These are phyloP conservation scores for Ceratobasidium sp. DNA, from an alignment of 1,284 basidiomycete species.

Conservation along the genomic window DNA sequence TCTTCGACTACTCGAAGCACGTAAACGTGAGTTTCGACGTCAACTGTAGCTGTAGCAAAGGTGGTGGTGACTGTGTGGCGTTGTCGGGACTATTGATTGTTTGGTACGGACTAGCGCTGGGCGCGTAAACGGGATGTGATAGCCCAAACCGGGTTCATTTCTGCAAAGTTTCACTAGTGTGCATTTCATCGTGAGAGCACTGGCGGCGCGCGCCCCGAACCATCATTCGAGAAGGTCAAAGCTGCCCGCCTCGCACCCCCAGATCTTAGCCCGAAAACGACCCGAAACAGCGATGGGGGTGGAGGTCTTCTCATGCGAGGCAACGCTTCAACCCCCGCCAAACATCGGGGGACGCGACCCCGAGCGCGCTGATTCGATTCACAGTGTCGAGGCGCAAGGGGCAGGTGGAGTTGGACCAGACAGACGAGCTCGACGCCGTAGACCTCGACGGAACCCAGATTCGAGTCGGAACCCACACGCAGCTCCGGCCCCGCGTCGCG, in stretches of 20 bases:
- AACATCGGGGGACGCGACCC: constrained; percentile 30
- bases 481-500: neutral
- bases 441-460: constrained; percentile 9
- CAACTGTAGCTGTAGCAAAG: no score
- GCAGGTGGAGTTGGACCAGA: constrained; percentile 16
- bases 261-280: constrained; percentile 32
- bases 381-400: constrained; percentile 5
- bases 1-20: no score
- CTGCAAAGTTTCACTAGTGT: no score
- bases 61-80: no score
- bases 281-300: constrained; percentile 27
- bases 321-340: constrained; percentile 32
- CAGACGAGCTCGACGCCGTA: constrained; percentile 18
- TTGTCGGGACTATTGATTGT: no score
- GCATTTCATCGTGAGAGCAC: constrained; percentile 7
- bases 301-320: constrained; percentile 27
- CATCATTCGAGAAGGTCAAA: constrained; percentile 32
- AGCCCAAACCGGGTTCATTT: no score
- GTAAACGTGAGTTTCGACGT: no score
- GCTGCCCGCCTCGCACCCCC: constrained; percentile 39
- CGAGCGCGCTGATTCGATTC: constrained; percentile 34
- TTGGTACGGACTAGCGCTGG: no score
- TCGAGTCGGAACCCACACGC: constrained; percentile 28
- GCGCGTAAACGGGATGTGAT: no score
- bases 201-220: constrained; percentile 24